These are phyloP conservation scores for Aspergillus quadrilineatus DNA, from an alignment of 2,329 filamentous ascomycete species.

Conservation along the genomic window DNA sequence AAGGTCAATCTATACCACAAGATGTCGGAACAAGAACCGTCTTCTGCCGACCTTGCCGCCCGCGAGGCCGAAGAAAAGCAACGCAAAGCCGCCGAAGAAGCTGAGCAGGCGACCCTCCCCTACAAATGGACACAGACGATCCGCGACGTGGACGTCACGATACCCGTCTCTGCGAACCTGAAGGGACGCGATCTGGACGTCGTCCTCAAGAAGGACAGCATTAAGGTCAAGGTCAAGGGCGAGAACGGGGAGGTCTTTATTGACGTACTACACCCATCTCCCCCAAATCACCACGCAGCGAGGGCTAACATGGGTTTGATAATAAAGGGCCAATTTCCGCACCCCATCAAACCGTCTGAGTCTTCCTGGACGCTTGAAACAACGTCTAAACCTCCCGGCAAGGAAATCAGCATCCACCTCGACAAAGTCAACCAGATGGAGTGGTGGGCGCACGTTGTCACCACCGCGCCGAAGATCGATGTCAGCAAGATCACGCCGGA, in stretches of 20 bases:
- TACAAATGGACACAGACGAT: constrained; percentile 99
- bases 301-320: constrained; percentile 11
- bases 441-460: constrained; percentile 96
- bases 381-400: constrained; percentile 54
- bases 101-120: constrained; percentile 85
- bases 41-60: constrained; percentile 42
- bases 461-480: constrained; percentile 84
- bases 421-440: constrained; percentile 97
- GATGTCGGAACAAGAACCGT: constrained; percentile 36
- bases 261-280: constrained; percentile 52
- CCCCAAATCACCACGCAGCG: neutral
- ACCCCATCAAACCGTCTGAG: constrained; percentile 77
- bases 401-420: constrained; percentile 83
- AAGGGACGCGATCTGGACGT: constrained; percentile 83
- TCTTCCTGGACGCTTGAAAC: constrained; percentile 89
- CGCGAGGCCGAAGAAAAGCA: constrained; percentile 58
- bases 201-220: constrained; percentile 72
- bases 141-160: constrained; percentile 76
- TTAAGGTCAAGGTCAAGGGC: constrained; percentile 83
- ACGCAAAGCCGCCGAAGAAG: constrained; percentile 69
- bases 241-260: constrained; percentile 82
- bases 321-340: constrained; percentile 75
- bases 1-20: neutral
- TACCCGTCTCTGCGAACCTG: constrained; percentile 75
- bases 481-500: constrained; percentile 93